These are phyloP conservation scores for Pichia cephalocereana DNA, from an alignment of 805 yeast genomes.

Conservation along the genomic window DNA sequence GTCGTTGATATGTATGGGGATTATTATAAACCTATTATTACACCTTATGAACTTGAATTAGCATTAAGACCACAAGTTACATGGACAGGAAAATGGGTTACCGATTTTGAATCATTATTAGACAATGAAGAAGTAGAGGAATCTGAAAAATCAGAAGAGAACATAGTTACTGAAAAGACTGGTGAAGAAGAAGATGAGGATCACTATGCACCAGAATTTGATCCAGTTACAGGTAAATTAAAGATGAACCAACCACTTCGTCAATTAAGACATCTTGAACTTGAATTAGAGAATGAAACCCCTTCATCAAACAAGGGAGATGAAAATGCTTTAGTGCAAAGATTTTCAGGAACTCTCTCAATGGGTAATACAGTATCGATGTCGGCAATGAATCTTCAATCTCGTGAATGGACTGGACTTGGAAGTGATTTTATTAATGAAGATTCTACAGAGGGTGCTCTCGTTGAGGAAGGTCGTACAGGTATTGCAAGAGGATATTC, in stretches of 20 bases:
- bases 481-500: constrained; percentile 88
- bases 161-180: constrained; percentile 6
- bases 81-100: constrained; percentile 94
- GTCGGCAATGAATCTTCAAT: constrained; percentile 68
- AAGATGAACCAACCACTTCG: constrained; percentile 71
- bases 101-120: constrained; percentile 57
- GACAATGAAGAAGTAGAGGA: constrained; percentile 29
- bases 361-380: constrained; percentile 80
- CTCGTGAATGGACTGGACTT: constrained; percentile 75
- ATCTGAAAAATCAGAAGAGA: constrained; percentile 18
- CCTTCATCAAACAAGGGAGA: too few relatives aligned
- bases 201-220: constrained; percentile 72
- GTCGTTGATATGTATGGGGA: constrained; percentile 71
- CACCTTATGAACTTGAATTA: constrained; percentile 83
- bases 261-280: constrained; percentile 51
- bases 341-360: constrained; percentile 48
- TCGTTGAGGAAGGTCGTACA: constrained; percentile 68
- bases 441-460: constrained; percentile 54
- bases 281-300: constrained; percentile 34
- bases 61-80: constrained; percentile 67
- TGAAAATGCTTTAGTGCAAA: constrained; percentile 36
- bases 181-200: constrained; percentile 24
- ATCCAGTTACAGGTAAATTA: constrained; percentile 78
- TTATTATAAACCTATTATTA: constrained; percentile 82
- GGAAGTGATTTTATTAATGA: constrained; percentile 64